Evolutionary conservation across 768 basidiomycete species (phyloP), one percentile per base, ranked within the genome.

Genomic region (Xanthoconium stramineum): DNA sequence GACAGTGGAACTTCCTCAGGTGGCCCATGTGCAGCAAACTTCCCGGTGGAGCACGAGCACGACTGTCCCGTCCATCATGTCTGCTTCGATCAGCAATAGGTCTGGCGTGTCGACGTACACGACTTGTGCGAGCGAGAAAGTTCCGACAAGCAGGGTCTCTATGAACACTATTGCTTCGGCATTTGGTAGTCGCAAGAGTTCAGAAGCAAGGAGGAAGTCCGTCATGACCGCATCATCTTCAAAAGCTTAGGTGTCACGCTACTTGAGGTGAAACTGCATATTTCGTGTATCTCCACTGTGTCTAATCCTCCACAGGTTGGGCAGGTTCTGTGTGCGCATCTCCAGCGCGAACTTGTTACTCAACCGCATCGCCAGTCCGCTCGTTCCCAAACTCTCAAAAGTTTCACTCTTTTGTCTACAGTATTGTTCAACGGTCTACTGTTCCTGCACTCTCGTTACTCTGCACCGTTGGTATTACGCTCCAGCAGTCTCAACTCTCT

Each of bases 41-140:
- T 71, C 70, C 14, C 59, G 72, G 32, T 71, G 70, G 70, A 71
- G 70, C 52, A 56, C 67, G n/a, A 64, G 69, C 38, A 72, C 70
- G 11, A 67, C 69, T 6, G 56, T 66, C 37, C 66, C 50, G 50
- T 71, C 70, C 30, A 19, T 62, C 40, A 50, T 57, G 39, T 69
- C 67, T n/a, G 57, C 55, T 46, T 68, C 67, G 7, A 49, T 65
- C 6, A 69, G 67, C 52, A 67, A 67, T 17, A 55, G 55, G 52
- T 68, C 67, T 1, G 67, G 62, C 30, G 45, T 65, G 47, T 68
- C 67, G 20, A 69, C 67, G 15, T 67, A 69, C 28, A 62, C 65
- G 29, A 67, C 68, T 24, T 69, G 65, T 47, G 61, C 61, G 24
- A 69, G 65, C 44, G 67, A 69, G 40, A 61, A 52, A 19, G 50